phyloP scores from a whole-genome alignment of 331 rosid species.

The Dryas integrifolia region DNA sequence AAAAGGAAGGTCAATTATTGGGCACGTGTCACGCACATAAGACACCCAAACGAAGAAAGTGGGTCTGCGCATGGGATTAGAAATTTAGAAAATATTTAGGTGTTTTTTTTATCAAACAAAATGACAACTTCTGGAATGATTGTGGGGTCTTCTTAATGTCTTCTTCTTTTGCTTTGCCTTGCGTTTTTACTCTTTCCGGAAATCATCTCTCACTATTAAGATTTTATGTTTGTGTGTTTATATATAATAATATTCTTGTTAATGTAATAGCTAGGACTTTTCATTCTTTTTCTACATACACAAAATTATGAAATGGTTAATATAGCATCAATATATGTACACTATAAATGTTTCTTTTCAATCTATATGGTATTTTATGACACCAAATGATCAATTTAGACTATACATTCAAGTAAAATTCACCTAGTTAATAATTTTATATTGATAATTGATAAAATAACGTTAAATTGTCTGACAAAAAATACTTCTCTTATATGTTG shows the following conservation, averaged over 20 bases:
- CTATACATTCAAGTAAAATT: no score
- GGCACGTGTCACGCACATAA: conserved; percentile 23
- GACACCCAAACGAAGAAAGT: background rate
- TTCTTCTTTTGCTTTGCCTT: background rate
- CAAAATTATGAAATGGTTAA: no score
- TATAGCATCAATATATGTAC: no score
- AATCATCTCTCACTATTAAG: background rate
- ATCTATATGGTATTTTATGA: no score
- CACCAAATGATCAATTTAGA: no score
- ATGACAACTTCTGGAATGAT: background rate
- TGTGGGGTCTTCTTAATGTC: background rate
- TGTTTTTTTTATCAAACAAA: background rate
- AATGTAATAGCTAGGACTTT: background rate
- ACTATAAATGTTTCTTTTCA: no score
- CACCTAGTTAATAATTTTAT: no score
- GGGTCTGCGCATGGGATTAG: conserved; percentile 13
- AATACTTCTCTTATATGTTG: no score
- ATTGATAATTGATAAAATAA: no score
- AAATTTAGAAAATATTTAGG: background rate
- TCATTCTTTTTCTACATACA: background rate
- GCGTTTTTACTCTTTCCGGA: background rate
- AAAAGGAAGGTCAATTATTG: background rate
- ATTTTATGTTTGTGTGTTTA: background rate
- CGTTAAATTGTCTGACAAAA: no score
- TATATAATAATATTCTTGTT: background rate